phyloP scores from a whole-genome alignment of 176 grass and related monocot species.

The Tillandsia leiboldiana region DNA sequence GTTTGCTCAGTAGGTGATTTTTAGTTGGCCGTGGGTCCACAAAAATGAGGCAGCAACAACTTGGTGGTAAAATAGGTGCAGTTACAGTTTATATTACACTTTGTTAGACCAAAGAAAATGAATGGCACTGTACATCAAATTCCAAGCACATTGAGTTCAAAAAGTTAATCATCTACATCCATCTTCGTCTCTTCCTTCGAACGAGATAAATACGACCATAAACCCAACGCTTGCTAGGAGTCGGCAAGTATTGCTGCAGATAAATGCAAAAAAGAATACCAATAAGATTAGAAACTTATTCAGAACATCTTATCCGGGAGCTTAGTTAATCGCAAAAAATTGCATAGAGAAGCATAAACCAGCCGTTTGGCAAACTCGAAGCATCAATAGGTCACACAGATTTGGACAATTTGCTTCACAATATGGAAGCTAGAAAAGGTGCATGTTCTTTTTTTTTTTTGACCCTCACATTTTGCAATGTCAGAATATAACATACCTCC shows the following conservation, averaged over 20 bases:
- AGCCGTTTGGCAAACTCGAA: too few relatives aligned
- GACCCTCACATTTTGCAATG: neutral
- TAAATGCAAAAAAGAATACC: neutral
- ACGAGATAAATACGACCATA: constrained; percentile 85
- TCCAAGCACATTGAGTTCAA: neutral
- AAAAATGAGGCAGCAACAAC: too few relatives aligned
- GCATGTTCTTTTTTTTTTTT: neutral
- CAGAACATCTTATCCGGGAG: neutral
- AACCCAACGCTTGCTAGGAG: constrained; percentile 59
- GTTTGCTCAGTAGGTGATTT: too few relatives aligned
- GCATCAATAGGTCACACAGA: too few relatives aligned
- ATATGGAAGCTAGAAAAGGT: neutral
- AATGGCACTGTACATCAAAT: neutral
- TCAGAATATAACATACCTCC: constrained; percentile 35
- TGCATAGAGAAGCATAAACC: neutral
- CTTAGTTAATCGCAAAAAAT: neutral
- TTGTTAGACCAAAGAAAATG: neutral
- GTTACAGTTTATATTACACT: neutral
- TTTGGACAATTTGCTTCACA: neutral
- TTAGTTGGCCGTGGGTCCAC: too few relatives aligned
- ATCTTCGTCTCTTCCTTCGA: constrained; percentile 30
- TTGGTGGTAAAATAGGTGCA: too few relatives aligned
- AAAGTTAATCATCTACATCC: constrained; percentile 19
- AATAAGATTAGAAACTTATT: constrained; percentile 2
- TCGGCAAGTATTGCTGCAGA: constrained; percentile 50